A percentile compares a stretch with the other conserved stretches of the same genome.
Conservation (phyloP, 2,329 filamentous ascomycete species). For the Penicillium rolfsii region DNA sequence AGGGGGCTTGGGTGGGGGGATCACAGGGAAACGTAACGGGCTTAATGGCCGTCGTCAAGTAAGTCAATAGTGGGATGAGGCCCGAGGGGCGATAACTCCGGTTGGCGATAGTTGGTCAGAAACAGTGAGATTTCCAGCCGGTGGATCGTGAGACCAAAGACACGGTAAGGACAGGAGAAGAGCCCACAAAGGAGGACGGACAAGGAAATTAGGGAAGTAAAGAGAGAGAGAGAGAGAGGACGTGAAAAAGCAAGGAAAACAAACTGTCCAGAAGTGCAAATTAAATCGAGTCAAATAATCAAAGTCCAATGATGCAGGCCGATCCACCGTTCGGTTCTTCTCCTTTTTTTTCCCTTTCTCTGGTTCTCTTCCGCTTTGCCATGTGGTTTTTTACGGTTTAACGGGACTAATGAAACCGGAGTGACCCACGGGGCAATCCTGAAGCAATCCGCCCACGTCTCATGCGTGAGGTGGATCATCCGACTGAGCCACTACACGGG, state of each 20-base stretch:
- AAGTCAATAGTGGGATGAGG: constrained; percentile 1
- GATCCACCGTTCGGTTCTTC: constrained; percentile 3
- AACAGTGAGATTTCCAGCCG: background rate
- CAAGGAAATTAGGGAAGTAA: background rate
- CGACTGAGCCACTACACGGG: background rate
- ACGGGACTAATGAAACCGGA: constrained; percentile 14
- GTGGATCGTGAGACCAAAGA: background rate
- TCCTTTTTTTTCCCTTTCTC: constrained; percentile 1
- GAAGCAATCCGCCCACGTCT: constrained; percentile 14
- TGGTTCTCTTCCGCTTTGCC: constrained; percentile 1
- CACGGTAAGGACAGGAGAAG: constrained; percentile 16
- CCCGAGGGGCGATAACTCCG: constrained; percentile 6
- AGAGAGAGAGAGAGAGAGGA: background rate
- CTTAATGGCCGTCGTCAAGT: background rate
- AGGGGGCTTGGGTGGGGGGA: background rate
- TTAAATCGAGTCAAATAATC: too few relatives aligned
- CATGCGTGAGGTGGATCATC: constrained; percentile 1
- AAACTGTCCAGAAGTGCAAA: background rate
- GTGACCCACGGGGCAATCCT: constrained; percentile 25
- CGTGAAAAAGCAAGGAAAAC: background rate
- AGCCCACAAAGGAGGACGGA: background rate
- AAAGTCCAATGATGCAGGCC: background rate
- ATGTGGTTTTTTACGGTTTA: constrained; percentile 6
- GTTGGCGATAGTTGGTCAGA: constrained; percentile 5
- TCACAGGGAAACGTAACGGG: background rate